phyloP scores from a whole-genome alignment of 2,329 filamentous ascomycete genomes.

The Colletotrichum musicola region DNA sequence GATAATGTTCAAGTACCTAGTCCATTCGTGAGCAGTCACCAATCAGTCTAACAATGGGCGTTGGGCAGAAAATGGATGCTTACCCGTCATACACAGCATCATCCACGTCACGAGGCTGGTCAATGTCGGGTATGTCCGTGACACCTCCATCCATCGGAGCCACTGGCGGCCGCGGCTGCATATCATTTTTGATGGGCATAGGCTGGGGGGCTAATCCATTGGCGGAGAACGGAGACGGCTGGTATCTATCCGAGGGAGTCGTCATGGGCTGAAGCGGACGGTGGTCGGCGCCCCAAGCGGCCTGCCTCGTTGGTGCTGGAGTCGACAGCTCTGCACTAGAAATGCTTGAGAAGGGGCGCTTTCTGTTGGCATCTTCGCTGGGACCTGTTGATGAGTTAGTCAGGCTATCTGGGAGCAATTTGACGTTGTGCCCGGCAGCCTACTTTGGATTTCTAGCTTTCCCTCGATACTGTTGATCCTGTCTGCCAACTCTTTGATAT shows the following conservation, averaged over 20 bases:
- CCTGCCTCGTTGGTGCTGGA: slow-evolving; percentile 56
- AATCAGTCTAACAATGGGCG: background rate
- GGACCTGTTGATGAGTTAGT: slow-evolving; percentile 34
- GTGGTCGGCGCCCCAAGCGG: slow-evolving; percentile 62
- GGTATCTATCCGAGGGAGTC: slow-evolving; percentile 47
- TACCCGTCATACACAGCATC: slow-evolving; percentile 62
- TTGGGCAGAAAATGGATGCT: slow-evolving; percentile 39
- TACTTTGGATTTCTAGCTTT: slow-evolving; percentile 70
- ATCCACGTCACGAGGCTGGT: slow-evolving; percentile 53
- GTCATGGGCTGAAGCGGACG: slow-evolving; percentile 58
- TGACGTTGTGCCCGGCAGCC: background rate
- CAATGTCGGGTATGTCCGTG: slow-evolving; percentile 50
- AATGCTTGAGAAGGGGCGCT: slow-evolving; percentile 53
- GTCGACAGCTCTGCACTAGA: slow-evolving; percentile 49
- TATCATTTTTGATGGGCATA: slow-evolving; percentile 52
- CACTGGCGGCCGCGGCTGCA: slow-evolving; percentile 51
- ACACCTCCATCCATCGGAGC: slow-evolving; percentile 52
- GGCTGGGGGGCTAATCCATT: slow-evolving; percentile 62
- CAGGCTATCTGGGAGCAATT: slow-evolving; percentile 1
- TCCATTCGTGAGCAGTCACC: background rate
- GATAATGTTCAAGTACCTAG: slow-evolving; percentile 72
- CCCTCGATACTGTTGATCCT: slow-evolving; percentile 86
- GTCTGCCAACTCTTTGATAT: slow-evolving; percentile 93
- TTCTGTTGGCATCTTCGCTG: slow-evolving; percentile 43
- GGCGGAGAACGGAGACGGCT: slow-evolving; percentile 50